Evolutionary conservation across 179 eudicot genomes (phyloP).

Genomic region (Carnegiea gigantea): DNA sequence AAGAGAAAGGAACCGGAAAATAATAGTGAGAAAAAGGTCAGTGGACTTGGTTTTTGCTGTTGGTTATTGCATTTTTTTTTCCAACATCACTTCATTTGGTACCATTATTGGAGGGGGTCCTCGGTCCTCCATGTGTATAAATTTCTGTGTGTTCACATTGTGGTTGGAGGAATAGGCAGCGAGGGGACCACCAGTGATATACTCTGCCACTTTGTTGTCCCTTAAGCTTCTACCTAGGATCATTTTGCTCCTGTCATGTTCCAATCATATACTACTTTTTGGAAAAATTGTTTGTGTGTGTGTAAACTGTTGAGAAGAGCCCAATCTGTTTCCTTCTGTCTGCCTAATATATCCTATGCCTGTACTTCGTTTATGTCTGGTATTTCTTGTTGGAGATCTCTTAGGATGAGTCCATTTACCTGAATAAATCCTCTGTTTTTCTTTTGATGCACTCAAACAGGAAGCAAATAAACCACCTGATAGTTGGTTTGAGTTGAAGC

Average conservation of each 20-base stretch:
- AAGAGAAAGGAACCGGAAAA: slow-evolving; percentile 88
- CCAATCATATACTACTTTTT: neutral
- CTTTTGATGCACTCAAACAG: slow-evolving; percentile 37
- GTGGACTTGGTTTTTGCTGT: neutral
- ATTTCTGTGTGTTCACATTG: neutral
- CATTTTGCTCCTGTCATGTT: neutral
- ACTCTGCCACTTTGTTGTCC: neutral
- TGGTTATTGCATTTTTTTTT: slow-evolving; percentile 6
- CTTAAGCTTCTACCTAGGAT: neutral
- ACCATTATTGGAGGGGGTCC: neutral
- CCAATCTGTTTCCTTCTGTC: neutral
- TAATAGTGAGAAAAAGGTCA: slow-evolving; percentile 73
- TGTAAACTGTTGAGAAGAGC: slow-evolving; percentile 2
- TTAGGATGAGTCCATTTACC: slow-evolving; percentile 11
- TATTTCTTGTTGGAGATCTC: neutral
- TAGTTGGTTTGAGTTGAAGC: slow-evolving; percentile 92
- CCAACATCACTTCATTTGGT: neutral
- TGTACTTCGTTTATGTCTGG: neutral
- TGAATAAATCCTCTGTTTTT: slow-evolving; percentile 2
- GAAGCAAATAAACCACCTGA: slow-evolving; percentile 95
- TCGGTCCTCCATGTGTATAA: no score
- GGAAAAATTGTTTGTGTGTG: neutral
- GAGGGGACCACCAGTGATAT: neutral
- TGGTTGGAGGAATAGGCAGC: neutral
- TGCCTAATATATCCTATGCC: slow-evolving; percentile 1